Conservation (phyloP, 1,139 yeast species). For the Candida sanyaensis region DNA sequence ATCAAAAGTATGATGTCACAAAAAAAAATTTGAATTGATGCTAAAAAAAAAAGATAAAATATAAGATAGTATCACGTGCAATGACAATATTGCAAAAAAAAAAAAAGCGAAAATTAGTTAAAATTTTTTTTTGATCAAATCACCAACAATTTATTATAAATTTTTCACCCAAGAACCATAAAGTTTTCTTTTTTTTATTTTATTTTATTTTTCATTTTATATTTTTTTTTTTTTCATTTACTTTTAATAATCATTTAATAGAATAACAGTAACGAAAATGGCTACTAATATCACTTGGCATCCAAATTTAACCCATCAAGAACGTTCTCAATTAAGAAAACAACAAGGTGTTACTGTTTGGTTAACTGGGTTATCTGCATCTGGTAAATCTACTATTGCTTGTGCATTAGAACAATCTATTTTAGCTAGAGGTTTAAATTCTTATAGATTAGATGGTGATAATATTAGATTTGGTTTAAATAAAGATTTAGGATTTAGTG, state of each 20-base stretch:
- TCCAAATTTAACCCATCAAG: slow-evolving; percentile 79
- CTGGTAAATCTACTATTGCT: slow-evolving; percentile 94
- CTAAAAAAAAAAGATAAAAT: not conserved
- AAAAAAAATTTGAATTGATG: not conserved
- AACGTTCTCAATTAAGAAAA: slow-evolving; percentile 68
- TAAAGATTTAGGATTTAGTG: slow-evolving; percentile 92
- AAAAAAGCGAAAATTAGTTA: not conserved
- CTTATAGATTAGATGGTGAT: slow-evolving; percentile 94
- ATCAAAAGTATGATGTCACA: not conserved
- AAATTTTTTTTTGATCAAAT: not conserved
- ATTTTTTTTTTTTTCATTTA: not conserved
- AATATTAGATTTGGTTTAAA: slow-evolving; percentile 91
- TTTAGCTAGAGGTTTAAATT: slow-evolving; percentile 62
- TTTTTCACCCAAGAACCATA: not conserved
- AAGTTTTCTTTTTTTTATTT: not conserved
- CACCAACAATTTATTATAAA: not conserved
- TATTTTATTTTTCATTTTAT: not conserved
- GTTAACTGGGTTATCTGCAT: slow-evolving; percentile 94
- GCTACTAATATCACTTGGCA: slow-evolving; percentile 98
- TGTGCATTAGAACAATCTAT: slow-evolving; percentile 88
- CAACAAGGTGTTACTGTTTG: slow-evolving; percentile 91
- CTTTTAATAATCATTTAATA: not conserved
- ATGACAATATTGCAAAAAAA: slow-evolving; percentile 8
- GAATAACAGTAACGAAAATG: slow-evolving; percentile 43
- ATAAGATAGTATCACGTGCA: slow-evolving; percentile 11